phyloP scores from a whole-genome alignment of 2,329 filamentous ascomycete species.

The Calonectria pauciramosa region DNA sequence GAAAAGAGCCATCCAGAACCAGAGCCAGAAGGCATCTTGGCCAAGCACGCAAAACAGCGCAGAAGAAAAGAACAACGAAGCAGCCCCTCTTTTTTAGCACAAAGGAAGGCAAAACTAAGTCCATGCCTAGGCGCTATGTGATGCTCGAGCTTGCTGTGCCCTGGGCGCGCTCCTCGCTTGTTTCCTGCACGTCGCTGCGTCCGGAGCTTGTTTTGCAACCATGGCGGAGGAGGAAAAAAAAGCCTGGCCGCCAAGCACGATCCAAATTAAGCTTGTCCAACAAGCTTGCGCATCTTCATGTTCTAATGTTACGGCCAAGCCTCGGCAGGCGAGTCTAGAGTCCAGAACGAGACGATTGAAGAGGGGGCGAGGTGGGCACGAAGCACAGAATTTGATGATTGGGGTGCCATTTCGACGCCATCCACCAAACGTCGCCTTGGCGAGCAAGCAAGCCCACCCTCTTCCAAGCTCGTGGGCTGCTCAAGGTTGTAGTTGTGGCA shows the following conservation, averaged over 20 bases:
- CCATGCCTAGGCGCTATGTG: neutral
- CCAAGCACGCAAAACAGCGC: slow-evolving; percentile 7
- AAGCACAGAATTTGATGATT: neutral
- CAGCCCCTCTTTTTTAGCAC: slow-evolving; percentile 21
- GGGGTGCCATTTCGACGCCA: neutral
- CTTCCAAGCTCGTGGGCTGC: neutral
- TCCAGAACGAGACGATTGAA: neutral
- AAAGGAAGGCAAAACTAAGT: neutral
- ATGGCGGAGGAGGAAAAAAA: neutral
- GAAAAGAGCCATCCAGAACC: neutral
- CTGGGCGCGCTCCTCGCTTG: slow-evolving; percentile 6
- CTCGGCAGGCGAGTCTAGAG: neutral
- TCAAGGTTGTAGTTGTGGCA: slow-evolving; percentile 5
- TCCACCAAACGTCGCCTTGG: neutral
- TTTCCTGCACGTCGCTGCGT: slow-evolving; percentile 17
- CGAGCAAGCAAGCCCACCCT: neutral
- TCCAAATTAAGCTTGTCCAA: slow-evolving; percentile 30
- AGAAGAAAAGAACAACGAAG: neutral
- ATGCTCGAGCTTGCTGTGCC: slow-evolving; percentile 13
- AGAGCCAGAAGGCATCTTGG: neutral
- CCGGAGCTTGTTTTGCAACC: slow-evolving; percentile 20
- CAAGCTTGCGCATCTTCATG: slow-evolving; percentile 21
- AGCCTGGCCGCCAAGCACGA: slow-evolving; percentile 24
- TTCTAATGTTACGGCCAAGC: slow-evolving; percentile 23
- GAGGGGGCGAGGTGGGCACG: neutral